A percentile compares a stretch with the other conserved stretches of the same genome.
Evolutionary conservation across 352 stramenopile genomes (phyloP).

Genomic region (Globisporangium lucens): DNA sequence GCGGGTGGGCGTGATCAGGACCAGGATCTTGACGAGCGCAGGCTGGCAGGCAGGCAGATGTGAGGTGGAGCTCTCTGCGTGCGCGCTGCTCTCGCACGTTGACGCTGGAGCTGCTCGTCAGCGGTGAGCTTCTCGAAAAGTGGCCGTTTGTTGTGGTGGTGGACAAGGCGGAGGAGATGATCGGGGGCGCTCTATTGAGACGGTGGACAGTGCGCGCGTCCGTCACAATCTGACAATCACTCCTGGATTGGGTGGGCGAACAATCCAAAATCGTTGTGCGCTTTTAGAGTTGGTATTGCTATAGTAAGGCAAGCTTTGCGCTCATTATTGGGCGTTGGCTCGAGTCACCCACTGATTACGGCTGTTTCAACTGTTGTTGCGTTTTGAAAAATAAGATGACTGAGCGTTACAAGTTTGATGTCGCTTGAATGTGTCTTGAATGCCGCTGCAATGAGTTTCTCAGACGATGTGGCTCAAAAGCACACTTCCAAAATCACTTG

Average conservation of each 20-base stretch:
- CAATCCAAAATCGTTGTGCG: background rate
- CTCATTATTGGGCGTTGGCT: background rate
- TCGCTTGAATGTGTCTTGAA: background rate
- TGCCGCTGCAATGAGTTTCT: background rate
- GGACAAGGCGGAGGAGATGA: slow-evolving; percentile 4
- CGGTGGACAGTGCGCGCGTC: background rate
- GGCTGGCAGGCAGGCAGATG: background rate
- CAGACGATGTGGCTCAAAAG: background rate
- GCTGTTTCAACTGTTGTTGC: background rate
- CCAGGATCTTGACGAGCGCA: background rate
- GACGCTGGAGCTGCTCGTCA: background rate
- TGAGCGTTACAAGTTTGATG: background rate
- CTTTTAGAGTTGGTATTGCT: background rate
- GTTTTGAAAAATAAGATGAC: background rate
- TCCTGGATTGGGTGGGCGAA: background rate
- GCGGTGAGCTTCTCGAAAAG: background rate
- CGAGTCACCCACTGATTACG: background rate
- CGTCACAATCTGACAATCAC: slow-evolving; percentile 6
- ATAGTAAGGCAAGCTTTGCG: background rate
- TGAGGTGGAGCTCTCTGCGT: background rate
- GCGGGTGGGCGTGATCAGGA: background rate
- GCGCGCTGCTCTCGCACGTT: background rate
- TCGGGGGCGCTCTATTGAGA: slow-evolving; percentile 2
- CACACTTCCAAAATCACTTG: background rate
- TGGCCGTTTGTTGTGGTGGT: slow-evolving; percentile 7